A percentile compares a stretch with the other conserved stretches of the same genome.
phyloP scores from a whole-genome alignment of 768 basidiomycete species.

The Neoboletus subvelutipes region DNA sequence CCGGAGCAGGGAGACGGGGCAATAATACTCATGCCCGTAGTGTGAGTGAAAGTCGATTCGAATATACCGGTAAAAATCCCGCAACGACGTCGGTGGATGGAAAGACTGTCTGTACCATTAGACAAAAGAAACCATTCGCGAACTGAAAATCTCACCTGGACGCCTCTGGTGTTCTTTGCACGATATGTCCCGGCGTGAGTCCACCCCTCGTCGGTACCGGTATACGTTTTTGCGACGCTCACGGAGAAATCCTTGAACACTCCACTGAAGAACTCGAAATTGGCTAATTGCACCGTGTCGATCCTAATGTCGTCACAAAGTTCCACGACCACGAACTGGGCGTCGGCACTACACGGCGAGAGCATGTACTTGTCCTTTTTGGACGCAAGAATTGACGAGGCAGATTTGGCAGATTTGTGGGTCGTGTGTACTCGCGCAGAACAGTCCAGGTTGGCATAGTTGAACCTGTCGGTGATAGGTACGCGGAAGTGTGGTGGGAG shows the following conservation, averaged over 20 bases:
- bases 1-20: conserved; percentile 87
- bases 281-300: conserved; percentile 93
- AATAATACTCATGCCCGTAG: conserved; percentile 95
- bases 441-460: conserved; percentile 92
- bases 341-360: conserved; percentile 68
- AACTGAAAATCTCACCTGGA: conserved; percentile 63
- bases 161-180: conserved; percentile 88
- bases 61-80: conserved; percentile 90
- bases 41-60: conserved; percentile 92
- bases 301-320: conserved; percentile 97
- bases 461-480: conserved; percentile 84
- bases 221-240: conserved; percentile 82
- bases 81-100: conserved; percentile 67
- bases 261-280: conserved; percentile 97
- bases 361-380: conserved; percentile 97
- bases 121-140: background rate
- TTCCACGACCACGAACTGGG: conserved; percentile 88
- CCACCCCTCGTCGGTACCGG: conserved; percentile 62
- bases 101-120: conserved; percentile 53
- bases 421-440: conserved; percentile 88
- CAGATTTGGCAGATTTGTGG: conserved; percentile 78
- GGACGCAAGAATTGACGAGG: conserved; percentile 79
- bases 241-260: conserved; percentile 92
- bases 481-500: conserved; percentile 66
- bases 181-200: conserved; percentile 71